phyloP scores from a whole-genome alignment of 1,139 yeast species.

The Meyerozyma guilliermondii region DNA sequence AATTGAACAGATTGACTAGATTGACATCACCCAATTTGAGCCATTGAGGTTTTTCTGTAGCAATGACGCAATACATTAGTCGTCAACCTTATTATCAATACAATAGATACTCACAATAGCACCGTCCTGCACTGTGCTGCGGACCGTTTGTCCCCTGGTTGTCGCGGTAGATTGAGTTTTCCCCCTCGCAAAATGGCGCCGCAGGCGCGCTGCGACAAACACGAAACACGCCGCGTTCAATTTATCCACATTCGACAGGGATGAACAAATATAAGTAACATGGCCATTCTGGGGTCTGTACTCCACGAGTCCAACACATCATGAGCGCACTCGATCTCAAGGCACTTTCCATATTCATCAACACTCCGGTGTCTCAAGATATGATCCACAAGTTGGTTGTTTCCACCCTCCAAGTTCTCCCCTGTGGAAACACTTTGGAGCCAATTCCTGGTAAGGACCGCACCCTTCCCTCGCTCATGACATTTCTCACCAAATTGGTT shows the following conservation, averaged over 20 bases:
- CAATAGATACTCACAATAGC: too few species aligned
- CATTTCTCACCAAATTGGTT: conserved; percentile 65
- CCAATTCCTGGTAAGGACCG: conserved; percentile 4
- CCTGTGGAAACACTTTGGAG: conserved; percentile 36
- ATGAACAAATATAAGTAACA: background rate
- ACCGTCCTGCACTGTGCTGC: background rate
- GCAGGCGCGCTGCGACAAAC: conserved; percentile 2
- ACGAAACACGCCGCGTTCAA: conserved; percentile 1
- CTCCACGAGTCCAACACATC: background rate
- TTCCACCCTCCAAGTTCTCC: conserved; percentile 57
- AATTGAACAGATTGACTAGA: too few species aligned
- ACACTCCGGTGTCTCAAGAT: conserved; percentile 57
- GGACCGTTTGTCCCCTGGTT: too few species aligned
- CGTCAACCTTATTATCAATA: too few species aligned
- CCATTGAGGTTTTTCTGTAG: too few species aligned
- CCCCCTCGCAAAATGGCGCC: background rate
- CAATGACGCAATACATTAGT: too few species aligned
- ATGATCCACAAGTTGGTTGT: conserved; percentile 64
- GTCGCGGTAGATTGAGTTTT: too few species aligned
- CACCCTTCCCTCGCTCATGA: conserved; percentile 58
- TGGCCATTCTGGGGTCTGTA: background rate
- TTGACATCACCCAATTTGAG: too few species aligned
- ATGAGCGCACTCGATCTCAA: conserved; percentile 33
- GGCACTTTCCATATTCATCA: conserved; percentile 51
- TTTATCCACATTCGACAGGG: conserved; percentile 1